Conservation (phyloP, 371 early-diverging fungal species). For the Chytridiales sp. region DNA sequence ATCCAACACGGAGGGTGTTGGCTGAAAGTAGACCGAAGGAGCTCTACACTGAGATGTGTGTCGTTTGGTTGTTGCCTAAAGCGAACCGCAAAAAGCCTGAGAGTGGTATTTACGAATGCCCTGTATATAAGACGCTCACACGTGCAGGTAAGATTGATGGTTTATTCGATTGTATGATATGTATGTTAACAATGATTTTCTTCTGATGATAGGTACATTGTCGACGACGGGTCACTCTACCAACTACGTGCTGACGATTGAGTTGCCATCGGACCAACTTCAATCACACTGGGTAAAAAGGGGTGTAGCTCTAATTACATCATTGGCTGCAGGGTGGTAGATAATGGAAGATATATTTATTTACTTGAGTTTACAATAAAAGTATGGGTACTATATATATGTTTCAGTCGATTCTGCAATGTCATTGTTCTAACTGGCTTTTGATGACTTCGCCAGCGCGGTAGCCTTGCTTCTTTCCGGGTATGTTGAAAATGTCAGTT, state of each 20-base stretch:
- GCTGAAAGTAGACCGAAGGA: conserved; percentile 55
- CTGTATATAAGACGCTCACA: conserved; percentile 58
- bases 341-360: too few species aligned
- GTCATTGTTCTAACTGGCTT: too few species aligned
- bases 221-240: conserved; percentile 66
- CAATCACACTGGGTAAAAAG: conserved; percentile 59
- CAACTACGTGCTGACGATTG: conserved; percentile 58
- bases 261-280: conserved; percentile 51
- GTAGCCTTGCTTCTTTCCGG: conserved; percentile 42
- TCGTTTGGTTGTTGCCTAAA: conserved; percentile 56
- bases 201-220: conserved; percentile 42
- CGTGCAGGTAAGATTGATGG: conserved; percentile 47
- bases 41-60: conserved; percentile 57
- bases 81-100: conserved; percentile 53
- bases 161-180: not conserved
- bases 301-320: conserved; percentile 53
- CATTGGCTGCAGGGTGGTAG: conserved; percentile 42
- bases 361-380: too few species aligned
- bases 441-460: conserved; percentile 44
- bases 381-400: too few species aligned
- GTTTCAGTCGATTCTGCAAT: too few species aligned
- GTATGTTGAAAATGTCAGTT: conserved; percentile 32
- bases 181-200: not conserved
- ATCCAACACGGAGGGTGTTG: conserved; percentile 32
- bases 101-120: conserved; percentile 54